Percentiles rank a stretch among this genome's conserved stretches.
These are phyloP conservation scores for Glycyrrhiza uralensis DNA, from an alignment of 306 rosid species.

Conservation along the genomic window DNA sequence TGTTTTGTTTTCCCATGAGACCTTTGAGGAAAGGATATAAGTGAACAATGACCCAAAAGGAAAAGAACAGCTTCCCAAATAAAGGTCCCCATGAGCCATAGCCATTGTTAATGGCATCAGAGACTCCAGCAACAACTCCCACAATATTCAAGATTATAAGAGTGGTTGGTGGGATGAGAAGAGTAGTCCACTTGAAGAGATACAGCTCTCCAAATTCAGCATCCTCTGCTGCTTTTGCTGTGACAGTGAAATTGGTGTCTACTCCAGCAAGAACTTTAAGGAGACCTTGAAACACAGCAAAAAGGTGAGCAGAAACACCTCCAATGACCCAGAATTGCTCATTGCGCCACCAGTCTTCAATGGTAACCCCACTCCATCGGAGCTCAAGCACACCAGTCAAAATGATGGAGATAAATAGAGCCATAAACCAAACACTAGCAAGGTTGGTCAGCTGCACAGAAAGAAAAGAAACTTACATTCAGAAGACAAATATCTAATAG, in stretches of 20 bases:
- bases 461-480: neutral
- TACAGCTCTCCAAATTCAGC: constrained; percentile 46
- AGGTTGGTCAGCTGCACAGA: constrained; percentile 38
- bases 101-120: constrained; percentile 52
- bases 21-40: constrained; percentile 59
- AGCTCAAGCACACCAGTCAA: constrained; percentile 43
- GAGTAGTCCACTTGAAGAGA: constrained; percentile 51
- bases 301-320: constrained; percentile 52
- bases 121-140: constrained; percentile 52
- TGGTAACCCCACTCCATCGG: constrained; percentile 46
- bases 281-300: constrained; percentile 53
- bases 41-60: constrained; percentile 55
- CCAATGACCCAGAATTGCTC: constrained; percentile 53
- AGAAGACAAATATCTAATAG: neutral
- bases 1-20: constrained; percentile 54
- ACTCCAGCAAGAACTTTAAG: constrained; percentile 53
- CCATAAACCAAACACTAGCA: constrained; percentile 48
- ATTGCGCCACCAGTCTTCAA: constrained; percentile 39
- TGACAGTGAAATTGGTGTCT: constrained; percentile 49
- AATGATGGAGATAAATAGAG: constrained; percentile 45
- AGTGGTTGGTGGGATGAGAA: constrained; percentile 55
- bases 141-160: constrained; percentile 49
- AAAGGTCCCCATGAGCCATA: constrained; percentile 52
- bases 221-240: constrained; percentile 47
- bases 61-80: constrained; percentile 50